Percentiles rank a stretch among this genome's conserved stretches.
Evolutionary conservation across 2,329 filamentous ascomycete genomes (phyloP).

Genomic region (Colletotrichum chrysophilum): DNA sequence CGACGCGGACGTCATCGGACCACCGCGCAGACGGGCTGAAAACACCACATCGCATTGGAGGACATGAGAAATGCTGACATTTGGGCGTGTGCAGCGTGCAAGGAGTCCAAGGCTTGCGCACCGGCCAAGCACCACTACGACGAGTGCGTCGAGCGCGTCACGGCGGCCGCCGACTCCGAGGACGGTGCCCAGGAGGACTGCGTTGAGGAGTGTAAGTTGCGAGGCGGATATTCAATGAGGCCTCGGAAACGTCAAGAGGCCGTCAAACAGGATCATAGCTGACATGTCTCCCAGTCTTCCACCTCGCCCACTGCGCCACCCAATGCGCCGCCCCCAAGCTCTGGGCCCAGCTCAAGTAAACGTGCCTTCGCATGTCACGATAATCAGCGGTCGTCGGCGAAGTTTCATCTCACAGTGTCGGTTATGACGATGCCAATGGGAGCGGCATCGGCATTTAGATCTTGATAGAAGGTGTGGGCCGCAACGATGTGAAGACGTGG

Average conservation of each 20-base stretch:
- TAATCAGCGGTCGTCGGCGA: neutral
- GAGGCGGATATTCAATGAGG: neutral
- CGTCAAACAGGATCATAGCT: neutral
- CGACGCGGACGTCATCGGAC: neutral
- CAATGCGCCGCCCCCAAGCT: conserved; percentile 96
- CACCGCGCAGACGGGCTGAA: neutral
- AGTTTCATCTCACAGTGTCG: neutral
- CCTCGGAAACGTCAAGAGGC: neutral
- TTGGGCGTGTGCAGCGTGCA: conserved; percentile 72
- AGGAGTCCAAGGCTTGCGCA: conserved; percentile 82
- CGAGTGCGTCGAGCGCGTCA: conserved; percentile 96
- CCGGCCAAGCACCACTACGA: conserved; percentile 97
- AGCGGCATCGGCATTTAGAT: conserved; percentile 1
- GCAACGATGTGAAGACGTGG: neutral
- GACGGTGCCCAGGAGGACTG: conserved; percentile 88
- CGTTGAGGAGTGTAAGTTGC: conserved; percentile 93
- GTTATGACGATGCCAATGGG: neutral
- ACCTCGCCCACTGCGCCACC: conserved; percentile 94
- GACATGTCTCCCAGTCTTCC: conserved; percentile 76
- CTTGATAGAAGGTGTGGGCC: neutral
- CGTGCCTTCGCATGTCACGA: neutral
- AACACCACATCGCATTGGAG: neutral
- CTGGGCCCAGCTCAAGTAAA: conserved; percentile 90
- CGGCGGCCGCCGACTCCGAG: conserved; percentile 66
- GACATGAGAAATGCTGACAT: conserved; percentile 17